Conservation (phyloP, 768 basidiomycete genomes). For the Clitopilus hobsonii region DNA sequence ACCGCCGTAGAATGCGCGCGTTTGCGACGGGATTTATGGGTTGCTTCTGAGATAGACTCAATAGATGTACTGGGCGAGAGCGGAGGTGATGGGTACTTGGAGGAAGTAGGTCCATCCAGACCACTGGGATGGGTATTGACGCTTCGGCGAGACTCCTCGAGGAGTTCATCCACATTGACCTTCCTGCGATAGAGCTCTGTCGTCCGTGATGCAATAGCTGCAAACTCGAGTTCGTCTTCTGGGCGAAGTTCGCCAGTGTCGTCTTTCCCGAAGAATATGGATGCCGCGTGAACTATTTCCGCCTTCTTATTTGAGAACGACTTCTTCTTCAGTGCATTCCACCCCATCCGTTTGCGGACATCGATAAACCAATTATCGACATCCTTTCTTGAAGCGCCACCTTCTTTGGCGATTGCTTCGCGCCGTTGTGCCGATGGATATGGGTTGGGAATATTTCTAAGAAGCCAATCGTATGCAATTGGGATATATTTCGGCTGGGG, state of each 20-base stretch:
- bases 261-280: conserved; percentile 20
- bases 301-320: conserved; percentile 27
- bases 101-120: too few species aligned
- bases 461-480: conserved; percentile 22
- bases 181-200: conserved; percentile 23
- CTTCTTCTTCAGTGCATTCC: conserved; percentile 35
- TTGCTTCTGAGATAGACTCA: too few species aligned
- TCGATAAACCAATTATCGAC: conserved; percentile 46
- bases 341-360: conserved; percentile 46
- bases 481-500: background rate
- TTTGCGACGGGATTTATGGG: too few species aligned
- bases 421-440: conserved; percentile 22
- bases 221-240: background rate
- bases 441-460: conserved; percentile 29
- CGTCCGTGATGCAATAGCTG: conserved; percentile 6
- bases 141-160: too few species aligned
- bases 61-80: too few species aligned
- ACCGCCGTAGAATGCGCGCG: too few species aligned
- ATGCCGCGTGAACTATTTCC: conserved; percentile 33
- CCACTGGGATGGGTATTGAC: too few species aligned
- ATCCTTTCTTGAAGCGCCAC: conserved; percentile 16
- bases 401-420: conserved; percentile 16
- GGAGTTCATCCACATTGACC: too few species aligned
- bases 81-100: too few species aligned
- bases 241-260: background rate